These are phyloP conservation scores for Pseudocercospora fijiensis DNA, from an alignment of 2,329 filamentous ascomycete genomes.

Conservation along the genomic window DNA sequence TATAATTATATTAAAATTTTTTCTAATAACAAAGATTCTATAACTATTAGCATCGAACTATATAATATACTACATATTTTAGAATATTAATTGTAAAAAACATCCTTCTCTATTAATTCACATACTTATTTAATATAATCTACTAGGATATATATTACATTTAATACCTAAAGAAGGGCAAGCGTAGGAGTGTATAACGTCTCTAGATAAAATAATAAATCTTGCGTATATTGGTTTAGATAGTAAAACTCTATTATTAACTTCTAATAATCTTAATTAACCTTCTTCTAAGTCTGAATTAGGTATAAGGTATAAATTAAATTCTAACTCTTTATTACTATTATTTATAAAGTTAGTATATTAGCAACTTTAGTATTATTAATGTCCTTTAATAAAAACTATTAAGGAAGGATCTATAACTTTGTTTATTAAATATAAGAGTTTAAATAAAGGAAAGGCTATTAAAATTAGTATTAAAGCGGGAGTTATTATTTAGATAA, in stretches of 20 bases:
- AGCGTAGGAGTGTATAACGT: slow-evolving; percentile 28
- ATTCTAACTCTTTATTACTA: slow-evolving; percentile 23
- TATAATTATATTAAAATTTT: neutral
- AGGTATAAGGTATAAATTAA: slow-evolving; percentile 21
- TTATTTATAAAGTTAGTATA: slow-evolving; percentile 24
- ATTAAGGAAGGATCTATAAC: slow-evolving; percentile 26
- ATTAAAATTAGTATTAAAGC: slow-evolving; percentile 25
- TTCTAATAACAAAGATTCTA: neutral
- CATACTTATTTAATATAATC: slow-evolving; percentile 29
- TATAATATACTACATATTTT: slow-evolving; percentile 29
- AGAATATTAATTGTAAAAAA: slow-evolving; percentile 29
- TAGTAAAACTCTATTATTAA: slow-evolving; percentile 26
- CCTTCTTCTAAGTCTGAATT: slow-evolving; percentile 26
- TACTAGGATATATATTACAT: slow-evolving; percentile 23
- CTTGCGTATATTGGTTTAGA: slow-evolving; percentile 24
- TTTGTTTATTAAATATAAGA: slow-evolving; percentile 31
- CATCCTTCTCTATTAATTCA: slow-evolving; percentile 29
- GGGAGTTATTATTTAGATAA: slow-evolving; percentile 19
- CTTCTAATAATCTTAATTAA: slow-evolving; percentile 25
- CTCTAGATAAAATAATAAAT: slow-evolving; percentile 21
- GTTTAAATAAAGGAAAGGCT: slow-evolving; percentile 29
- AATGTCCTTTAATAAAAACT: slow-evolving; percentile 24
- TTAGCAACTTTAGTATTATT: slow-evolving; percentile 22
- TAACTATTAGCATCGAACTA: slow-evolving; percentile 22
- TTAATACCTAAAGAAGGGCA: slow-evolving; percentile 25